Base-by-base conservation (phyloP, 495 filamentous ascomycete genomes). In the Pyrenula massariospora region DNA sequence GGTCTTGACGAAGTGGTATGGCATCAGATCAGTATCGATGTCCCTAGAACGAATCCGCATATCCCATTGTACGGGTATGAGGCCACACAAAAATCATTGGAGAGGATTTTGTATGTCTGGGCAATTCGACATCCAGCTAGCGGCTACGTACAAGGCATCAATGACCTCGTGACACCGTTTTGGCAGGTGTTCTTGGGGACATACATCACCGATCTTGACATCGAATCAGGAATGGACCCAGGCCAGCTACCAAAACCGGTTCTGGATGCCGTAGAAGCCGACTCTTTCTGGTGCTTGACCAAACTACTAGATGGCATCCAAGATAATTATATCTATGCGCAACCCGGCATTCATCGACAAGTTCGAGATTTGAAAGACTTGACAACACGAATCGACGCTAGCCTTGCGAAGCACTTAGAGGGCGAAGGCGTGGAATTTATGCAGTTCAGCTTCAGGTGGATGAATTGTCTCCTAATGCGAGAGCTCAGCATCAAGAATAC, bases 1-100 rank as follows among this genome's bases (percentile, higher is more conserved):
- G 93, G 93, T 8, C 75, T 98, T 22, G 93, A 97, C 63, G 92
- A 98, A 71, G 85, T 87, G 22, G 83, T 98, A 54, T 98, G 93
- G 93, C 93, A 98, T 68, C 93, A 98, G 62, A 96, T 98, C 67
- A 95, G 89, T 61, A 98, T 98, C 64, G 93, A 98, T 67, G 94
- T 98, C 21, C 93, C 93, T 8, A 86, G 93, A 49, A 98, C 93
- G 10, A 96, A 94, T 66, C 93, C 93, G 22, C 94, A 97, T 71
- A 84, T 98, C 50, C 85, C 90, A 58, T 77, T 98, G 0, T 98
- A 98, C 67, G 79, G 88, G 56, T 98, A 95, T 67, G 94, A 97
- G 69, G 91, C 92, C 19, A 97, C 93, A 0, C 93, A 98, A 61
- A 81, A 90, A 47, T 95, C 89, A 8, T 70, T 98, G 22, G 93